Evolutionary conservation across 441 rosid genomes (phyloP).

Genomic region (Populus trichocarpa): DNA sequence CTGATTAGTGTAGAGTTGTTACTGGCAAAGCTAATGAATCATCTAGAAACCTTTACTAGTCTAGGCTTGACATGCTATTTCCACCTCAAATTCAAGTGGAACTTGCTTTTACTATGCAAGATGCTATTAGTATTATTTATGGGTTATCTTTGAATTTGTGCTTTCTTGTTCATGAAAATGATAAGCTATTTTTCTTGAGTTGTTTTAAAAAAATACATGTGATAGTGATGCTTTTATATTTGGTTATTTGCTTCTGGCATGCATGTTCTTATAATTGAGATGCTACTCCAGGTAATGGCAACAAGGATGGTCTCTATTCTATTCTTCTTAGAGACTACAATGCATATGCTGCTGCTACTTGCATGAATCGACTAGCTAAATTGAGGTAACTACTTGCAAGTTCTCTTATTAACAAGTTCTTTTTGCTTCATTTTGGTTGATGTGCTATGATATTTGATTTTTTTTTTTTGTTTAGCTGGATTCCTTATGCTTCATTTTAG

Average conservation of each 20-base stretch:
- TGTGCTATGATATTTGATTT: background rate
- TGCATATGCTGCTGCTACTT: conserved; percentile 89
- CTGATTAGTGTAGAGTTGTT: background rate
- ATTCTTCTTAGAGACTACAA: conserved; percentile 91
- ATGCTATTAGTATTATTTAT: too few species aligned
- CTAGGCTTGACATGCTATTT: background rate
- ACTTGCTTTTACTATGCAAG: background rate
- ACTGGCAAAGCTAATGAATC: background rate
- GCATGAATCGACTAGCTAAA: conserved; percentile 98
- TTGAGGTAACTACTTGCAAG: conserved; percentile 52
- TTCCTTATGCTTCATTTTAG: background rate
- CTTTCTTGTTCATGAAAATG: background rate
- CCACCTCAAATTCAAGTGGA: background rate
- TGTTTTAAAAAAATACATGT: background rate
- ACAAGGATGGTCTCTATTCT: conserved; percentile 94
- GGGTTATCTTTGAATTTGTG: too few species aligned
- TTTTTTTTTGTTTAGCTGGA: background rate
- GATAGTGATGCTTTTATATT: background rate
- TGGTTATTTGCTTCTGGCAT: conserved; percentile 1
- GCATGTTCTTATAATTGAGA: conserved; percentile 16
- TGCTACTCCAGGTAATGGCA: conserved; percentile 78
- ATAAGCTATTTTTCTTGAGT: background rate
- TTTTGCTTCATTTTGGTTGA: background rate
- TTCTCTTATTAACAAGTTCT: background rate
- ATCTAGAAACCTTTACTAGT: too few species aligned